phyloP scores from a whole-genome alignment of 2,329 filamentous ascomycete genomes.

The Aureobasidium namibiae region DNA sequence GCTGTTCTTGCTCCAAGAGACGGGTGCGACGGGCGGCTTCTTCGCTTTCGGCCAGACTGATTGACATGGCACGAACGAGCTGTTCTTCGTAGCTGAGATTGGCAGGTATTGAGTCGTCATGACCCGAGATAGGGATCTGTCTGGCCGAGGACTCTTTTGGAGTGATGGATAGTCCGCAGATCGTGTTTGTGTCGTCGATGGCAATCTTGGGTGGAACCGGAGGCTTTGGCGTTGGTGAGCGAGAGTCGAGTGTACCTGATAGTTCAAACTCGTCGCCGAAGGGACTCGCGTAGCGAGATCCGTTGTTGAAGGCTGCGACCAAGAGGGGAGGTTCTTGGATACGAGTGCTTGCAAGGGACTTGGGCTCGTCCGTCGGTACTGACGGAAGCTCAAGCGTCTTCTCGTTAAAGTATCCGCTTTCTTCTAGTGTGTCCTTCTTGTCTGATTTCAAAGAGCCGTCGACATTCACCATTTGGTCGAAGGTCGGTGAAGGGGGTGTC shows the following conservation, averaged over 20 bases:
- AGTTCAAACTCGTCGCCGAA: conserved; percentile 36
- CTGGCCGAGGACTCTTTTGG: neutral
- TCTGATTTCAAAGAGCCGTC: conserved; percentile 30
- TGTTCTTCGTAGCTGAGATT: conserved; percentile 29
- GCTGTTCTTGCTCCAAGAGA: conserved; percentile 16
- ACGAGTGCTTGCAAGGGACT: neutral
- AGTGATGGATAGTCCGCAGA: conserved; percentile 2
- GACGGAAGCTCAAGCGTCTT: conserved; percentile 6
- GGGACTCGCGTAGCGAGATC: conserved; percentile 35
- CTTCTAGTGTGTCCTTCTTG: neutral
- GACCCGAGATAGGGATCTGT: neutral
- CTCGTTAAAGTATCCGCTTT: neutral
- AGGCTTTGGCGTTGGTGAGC: conserved; percentile 29
- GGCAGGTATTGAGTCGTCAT: conserved; percentile 9
- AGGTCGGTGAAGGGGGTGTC: conserved; percentile 20
- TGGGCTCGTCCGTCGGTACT: conserved; percentile 15
- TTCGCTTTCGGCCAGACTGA: conserved; percentile 27
- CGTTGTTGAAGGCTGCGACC: conserved; percentile 29
- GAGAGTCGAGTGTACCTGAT: conserved; percentile 22
- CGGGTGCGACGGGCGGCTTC: conserved; percentile 14
- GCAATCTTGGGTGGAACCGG: conserved; percentile 38
- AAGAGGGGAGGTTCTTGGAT: neutral
- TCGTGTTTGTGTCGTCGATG: conserved; percentile 18
- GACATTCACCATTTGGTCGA: conserved; percentile 33
- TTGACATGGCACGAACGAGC: conserved; percentile 28